Conservation (phyloP, 2,329 filamentous ascomycete species). For the Tetracladium maxilliforme region DNA sequence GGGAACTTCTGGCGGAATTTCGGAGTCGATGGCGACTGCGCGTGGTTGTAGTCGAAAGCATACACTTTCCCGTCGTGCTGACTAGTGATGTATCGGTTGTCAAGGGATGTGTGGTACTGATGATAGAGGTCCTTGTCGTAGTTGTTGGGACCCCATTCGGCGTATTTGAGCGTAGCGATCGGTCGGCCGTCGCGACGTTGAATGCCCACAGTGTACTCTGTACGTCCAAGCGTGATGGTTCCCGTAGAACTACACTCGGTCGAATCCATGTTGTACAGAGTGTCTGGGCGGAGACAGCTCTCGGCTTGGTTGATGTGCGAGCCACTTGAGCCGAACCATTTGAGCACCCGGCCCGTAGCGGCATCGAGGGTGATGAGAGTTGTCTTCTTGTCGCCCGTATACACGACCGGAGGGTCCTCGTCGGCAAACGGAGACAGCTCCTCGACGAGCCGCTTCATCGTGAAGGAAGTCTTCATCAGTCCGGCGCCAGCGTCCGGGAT, state of each 20-base stretch:
- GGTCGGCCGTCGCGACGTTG: conserved; percentile 60
- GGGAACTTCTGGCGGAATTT: conserved; percentile 56
- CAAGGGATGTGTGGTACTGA: conserved; percentile 68
- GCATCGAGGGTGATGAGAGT: conserved; percentile 83
- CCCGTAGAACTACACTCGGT: conserved; percentile 70
- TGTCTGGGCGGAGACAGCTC: conserved; percentile 60
- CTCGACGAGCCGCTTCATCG: conserved; percentile 80
- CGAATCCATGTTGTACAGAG: conserved; percentile 36
- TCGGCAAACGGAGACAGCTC: conserved; percentile 64
- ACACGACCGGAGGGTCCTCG: conserved; percentile 64
- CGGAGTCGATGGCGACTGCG: conserved; percentile 16
- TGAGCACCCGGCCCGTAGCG: conserved; percentile 65
- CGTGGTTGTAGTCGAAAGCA: conserved; percentile 55
- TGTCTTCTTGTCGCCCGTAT: conserved; percentile 83
- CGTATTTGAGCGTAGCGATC: conserved; percentile 82
- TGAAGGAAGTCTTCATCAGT: conserved; percentile 52
- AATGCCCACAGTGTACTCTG: conserved; percentile 82
- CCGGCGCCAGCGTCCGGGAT: conserved; percentile 48
- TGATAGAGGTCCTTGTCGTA: conserved; percentile 75
- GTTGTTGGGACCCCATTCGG: conserved; percentile 90
- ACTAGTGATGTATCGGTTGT: conserved; percentile 80
- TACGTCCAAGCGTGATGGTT: conserved; percentile 69
- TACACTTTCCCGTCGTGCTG: conserved; percentile 74
- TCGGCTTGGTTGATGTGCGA: conserved; percentile 53
- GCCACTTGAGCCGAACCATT: conserved; percentile 68